Evolutionary conservation across 371 early-diverging fungal genomes (phyloP).

Genomic region (Mucor irregularis): DNA sequence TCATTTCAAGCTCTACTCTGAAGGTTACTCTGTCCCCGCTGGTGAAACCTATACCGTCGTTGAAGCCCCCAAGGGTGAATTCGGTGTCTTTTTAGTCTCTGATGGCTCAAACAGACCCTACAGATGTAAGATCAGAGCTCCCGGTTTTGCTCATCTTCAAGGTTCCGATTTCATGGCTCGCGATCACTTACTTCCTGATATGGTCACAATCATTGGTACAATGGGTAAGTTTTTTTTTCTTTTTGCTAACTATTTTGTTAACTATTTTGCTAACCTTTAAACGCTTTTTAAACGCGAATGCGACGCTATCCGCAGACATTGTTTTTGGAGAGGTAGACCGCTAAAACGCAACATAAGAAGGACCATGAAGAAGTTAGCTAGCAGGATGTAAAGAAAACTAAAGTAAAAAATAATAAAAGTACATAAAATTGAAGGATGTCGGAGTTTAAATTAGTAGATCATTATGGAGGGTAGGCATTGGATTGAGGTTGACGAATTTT

Average conservation of each 20-base stretch:
- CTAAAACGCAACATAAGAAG: too few relatives aligned
- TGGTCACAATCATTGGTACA: slow-evolving; percentile 90
- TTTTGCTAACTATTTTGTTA: not conserved
- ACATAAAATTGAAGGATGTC: too few relatives aligned
- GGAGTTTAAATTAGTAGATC: too few relatives aligned
- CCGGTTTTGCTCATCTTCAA: slow-evolving; percentile 94
- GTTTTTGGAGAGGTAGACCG: slow-evolving; percentile 94
- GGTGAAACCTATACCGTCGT: slow-evolving; percentile 97
- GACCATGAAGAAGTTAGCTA: too few relatives aligned
- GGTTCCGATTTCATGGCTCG: slow-evolving; percentile 89
- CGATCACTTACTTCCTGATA: slow-evolving; percentile 92
- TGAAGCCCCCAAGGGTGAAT: slow-evolving; percentile 98
- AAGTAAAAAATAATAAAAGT: too few relatives aligned
- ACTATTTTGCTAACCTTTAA: slow-evolving; percentile 13
- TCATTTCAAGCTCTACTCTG: slow-evolving; percentile 97
- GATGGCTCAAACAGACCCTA: slow-evolving; percentile 94
- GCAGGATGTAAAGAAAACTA: too few relatives aligned
- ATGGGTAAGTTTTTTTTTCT: slow-evolving; percentile 31
- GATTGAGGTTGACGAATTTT: too few relatives aligned
- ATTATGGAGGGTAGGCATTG: too few relatives aligned
- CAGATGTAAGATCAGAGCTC: slow-evolving; percentile 97
- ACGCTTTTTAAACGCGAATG: too few relatives aligned
- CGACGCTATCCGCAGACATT: too few relatives aligned
- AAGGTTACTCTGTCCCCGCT: slow-evolving; percentile 95
- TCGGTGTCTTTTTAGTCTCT: slow-evolving; percentile 88